Evolutionary conservation across 2,329 filamentous ascomycete species (phyloP), one percentile per base, ranked within the genome.

Genomic region (Blastomyces silverae): DNA sequence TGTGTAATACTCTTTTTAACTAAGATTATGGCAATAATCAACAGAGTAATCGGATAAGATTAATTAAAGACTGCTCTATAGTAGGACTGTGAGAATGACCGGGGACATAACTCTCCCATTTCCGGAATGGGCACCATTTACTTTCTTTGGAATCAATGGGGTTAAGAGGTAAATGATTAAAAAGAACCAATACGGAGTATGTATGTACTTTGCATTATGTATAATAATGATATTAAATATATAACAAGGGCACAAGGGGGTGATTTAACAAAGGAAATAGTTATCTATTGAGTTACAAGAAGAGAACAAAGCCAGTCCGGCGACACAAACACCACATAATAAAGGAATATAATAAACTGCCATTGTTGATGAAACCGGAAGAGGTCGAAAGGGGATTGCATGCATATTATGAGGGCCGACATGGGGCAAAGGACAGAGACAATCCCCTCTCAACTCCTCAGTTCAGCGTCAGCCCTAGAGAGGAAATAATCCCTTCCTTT

Each of bases 401-500:
- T 28, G 22, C 22, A 52, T 22, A 52, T 25, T 28, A 52, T n/a
- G 4, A n/a, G 2, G 8, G 20, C 2, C 10, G 20, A 8, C 17
- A 8, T n/a, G 7, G n/a, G 5, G 20, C 1, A 15, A 25, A 58
- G 25, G 22, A 8, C 4, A 50, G 4, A 48, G 37, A 8, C 13
- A 46, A 25, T 8, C n/a, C 34, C 22, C 28, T 34, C 58, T 46
- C 55, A 55, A 17, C 11, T 20, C 50, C 15, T 56, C 3, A 63
- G 52, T 11, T 57, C 28, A 2, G 52, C 34, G 20, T 34, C 6
- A 42, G 22, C 20, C 55, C 31, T 57, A 20, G 28, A 28, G n/a
- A 63, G 39, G 17, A 67, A 78, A 63, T 63, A 69, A 46, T 69
- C 67, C 56, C 44, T 68, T 10, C 68, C 67, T 65, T 69, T 69